A percentile compares a stretch with the other conserved stretches of the same genome.
Conservation (phyloP, 192 early-diverging fungal species). For the Podila epicladia region DNA sequence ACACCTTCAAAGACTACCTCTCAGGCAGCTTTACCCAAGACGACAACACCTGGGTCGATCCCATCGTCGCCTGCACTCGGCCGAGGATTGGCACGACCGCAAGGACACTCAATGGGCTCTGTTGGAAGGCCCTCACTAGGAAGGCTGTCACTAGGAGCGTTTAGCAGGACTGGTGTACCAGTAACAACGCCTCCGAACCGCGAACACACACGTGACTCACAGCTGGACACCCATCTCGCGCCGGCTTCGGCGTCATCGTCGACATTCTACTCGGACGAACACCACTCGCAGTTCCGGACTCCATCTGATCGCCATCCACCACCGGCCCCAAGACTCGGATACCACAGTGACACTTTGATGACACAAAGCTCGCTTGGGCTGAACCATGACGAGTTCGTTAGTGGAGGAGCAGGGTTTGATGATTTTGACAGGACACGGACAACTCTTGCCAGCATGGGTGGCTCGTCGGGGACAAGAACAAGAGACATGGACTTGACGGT, state of each 20-base stretch:
- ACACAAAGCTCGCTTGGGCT: slow-evolving; percentile 45
- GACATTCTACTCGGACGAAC: background rate
- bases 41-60: too few species aligned
- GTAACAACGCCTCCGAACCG: too few species aligned
- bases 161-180: too few species aligned
- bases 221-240: background rate
- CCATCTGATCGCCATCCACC: slow-evolving; percentile 33
- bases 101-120: too few species aligned
- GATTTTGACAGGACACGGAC: slow-evolving; percentile 28
- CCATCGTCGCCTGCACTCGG: too few species aligned
- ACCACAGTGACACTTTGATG: slow-evolving; percentile 43
- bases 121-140: too few species aligned
- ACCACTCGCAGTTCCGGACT: slow-evolving; percentile 11
- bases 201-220: background rate
- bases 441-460: slow-evolving; percentile 8
- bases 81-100: too few species aligned
- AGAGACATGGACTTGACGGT: background rate
- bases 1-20: too few species aligned
- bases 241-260: slow-evolving; percentile 13
- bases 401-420: background rate
- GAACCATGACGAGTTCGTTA: slow-evolving; percentile 34
- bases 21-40: too few species aligned
- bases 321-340: slow-evolving; percentile 33
- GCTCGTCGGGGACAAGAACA: background rate
- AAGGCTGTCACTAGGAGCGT: too few species aligned